These are phyloP conservation scores for Lichtheimia ornata DNA, from an alignment of 371 early-diverging fungal genomes.

Conservation along the genomic window DNA sequence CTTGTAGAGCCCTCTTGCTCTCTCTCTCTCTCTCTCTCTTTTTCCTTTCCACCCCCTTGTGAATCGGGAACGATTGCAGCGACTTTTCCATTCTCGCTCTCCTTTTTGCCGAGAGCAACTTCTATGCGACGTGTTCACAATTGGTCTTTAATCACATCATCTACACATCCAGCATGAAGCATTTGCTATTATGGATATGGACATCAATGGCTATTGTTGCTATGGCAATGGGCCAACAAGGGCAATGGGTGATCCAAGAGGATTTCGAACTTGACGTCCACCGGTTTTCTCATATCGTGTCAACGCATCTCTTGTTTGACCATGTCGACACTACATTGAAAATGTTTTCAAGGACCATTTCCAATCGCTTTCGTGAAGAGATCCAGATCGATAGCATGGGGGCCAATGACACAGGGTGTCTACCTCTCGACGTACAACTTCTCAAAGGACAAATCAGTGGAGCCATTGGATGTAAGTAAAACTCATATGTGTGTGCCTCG, in stretches of 20 bases:
- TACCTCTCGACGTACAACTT: slow-evolving; percentile 31
- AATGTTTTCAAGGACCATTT: slow-evolving; percentile 29
- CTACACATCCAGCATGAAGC: too few relatives aligned
- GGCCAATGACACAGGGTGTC: background rate
- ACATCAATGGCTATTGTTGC: too few relatives aligned
- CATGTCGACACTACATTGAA: slow-evolving; percentile 28
- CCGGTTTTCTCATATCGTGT: slow-evolving; percentile 27
- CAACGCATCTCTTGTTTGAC: slow-evolving; percentile 35
- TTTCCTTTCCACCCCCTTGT: background rate
- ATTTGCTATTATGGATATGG: too few relatives aligned
- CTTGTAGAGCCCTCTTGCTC: background rate
- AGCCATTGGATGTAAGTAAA: slow-evolving; percentile 39
- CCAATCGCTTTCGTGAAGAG: slow-evolving; percentile 31
- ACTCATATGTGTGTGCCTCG: background rate
- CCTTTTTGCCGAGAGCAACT: too few relatives aligned
- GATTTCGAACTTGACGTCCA: slow-evolving; percentile 21
- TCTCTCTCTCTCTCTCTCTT: background rate
- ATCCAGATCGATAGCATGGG: slow-evolving; percentile 21
- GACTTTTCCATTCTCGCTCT: too few relatives aligned
- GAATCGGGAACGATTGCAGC: too few relatives aligned
- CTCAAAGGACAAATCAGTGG: slow-evolving; percentile 37
- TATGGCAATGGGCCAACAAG: too few relatives aligned
- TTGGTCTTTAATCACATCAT: too few relatives aligned
- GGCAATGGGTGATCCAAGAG: background rate
- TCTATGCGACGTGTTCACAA: too few relatives aligned